These are phyloP conservation scores for Graphilbum ipis-grandicollis DNA, from an alignment of 2,329 filamentous ascomycete genomes.

Conservation along the genomic window DNA sequence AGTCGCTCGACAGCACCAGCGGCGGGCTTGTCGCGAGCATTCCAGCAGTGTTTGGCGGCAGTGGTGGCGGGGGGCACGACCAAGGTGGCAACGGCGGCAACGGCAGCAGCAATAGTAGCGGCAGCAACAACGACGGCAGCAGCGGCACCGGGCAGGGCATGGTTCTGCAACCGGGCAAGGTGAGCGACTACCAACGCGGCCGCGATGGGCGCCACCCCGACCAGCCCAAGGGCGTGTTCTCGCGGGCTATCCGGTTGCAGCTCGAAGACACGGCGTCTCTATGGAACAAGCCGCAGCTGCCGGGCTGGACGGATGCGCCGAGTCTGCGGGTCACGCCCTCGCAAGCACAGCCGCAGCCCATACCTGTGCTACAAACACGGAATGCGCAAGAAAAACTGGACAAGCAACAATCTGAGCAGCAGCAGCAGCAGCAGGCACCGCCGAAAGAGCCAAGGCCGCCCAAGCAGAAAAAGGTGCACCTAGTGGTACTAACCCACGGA, in stretches of 20 bases:
- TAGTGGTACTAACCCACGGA: constrained; percentile 87
- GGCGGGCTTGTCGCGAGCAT: constrained; percentile 14
- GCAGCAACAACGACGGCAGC: not conserved
- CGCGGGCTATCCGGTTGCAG: constrained; percentile 57
- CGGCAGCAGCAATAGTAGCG: not conserved
- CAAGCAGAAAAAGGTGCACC: constrained; percentile 64
- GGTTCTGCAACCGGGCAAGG: constrained; percentile 45
- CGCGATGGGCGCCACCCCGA: constrained; percentile 39
- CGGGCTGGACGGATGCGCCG: constrained; percentile 13
- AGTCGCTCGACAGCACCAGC: constrained; percentile 56
- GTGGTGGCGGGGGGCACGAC: not conserved
- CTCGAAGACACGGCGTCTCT: constrained; percentile 79
- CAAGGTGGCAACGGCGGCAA: not conserved
- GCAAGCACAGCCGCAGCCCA: not conserved
- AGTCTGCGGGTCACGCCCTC: not conserved
- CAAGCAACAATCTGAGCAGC: not conserved
- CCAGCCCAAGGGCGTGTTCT: constrained; percentile 65
- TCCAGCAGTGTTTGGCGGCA: constrained; percentile 25
- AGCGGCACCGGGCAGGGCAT: constrained; percentile 10
- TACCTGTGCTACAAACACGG: no score
- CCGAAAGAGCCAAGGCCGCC: constrained; percentile 4
- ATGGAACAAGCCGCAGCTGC: constrained; percentile 80
- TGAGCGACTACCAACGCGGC: constrained; percentile 60
- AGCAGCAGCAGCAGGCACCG: constrained; percentile 2
- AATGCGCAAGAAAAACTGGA: no score